Conservation (phyloP, 2,329 filamentous ascomycete species). For the Bipolaris zeicola region DNA sequence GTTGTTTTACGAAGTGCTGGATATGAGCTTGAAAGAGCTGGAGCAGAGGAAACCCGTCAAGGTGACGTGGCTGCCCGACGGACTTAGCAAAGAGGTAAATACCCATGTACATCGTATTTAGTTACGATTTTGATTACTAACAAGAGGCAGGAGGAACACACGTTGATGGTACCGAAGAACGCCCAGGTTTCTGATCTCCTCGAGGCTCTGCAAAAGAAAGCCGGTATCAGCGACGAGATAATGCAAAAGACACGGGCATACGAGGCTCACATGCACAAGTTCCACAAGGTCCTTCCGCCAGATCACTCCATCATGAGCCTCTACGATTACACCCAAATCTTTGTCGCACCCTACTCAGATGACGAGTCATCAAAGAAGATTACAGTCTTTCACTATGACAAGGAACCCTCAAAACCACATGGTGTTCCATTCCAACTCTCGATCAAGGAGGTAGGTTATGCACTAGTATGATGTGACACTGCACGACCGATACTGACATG, state of each 20-base stretch:
- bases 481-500: slow-evolving; percentile 27
- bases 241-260: slow-evolving; percentile 77
- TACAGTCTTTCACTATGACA: slow-evolving; percentile 89
- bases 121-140: slow-evolving; percentile 15
- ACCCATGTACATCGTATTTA: background rate
- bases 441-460: slow-evolving; percentile 68
- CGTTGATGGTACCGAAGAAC: slow-evolving; percentile 86
- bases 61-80: slow-evolving; percentile 84
- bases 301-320: slow-evolving; percentile 79
- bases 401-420: slow-evolving; percentile 81
- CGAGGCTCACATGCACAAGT: slow-evolving; percentile 80
- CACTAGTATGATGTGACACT: background rate
- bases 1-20: slow-evolving; percentile 89
- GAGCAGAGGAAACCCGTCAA: slow-evolving; percentile 91
- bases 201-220: slow-evolving; percentile 77
- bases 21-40: slow-evolving; percentile 90
- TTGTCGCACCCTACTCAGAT: slow-evolving; percentile 79
- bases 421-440: slow-evolving; percentile 91
- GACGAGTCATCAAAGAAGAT: slow-evolving; percentile 71
- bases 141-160: slow-evolving; percentile 68
- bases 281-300: slow-evolving; percentile 75
- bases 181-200: slow-evolving; percentile 81
- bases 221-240: slow-evolving; percentile 76
- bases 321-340: slow-evolving; percentile 82
- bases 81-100: slow-evolving; percentile 84